A percentile compares a stretch with the other conserved stretches of the same genome.
Evolutionary conservation across 331 rosid genomes (phyloP).

Genomic region (Stylosanthes scabra): DNA sequence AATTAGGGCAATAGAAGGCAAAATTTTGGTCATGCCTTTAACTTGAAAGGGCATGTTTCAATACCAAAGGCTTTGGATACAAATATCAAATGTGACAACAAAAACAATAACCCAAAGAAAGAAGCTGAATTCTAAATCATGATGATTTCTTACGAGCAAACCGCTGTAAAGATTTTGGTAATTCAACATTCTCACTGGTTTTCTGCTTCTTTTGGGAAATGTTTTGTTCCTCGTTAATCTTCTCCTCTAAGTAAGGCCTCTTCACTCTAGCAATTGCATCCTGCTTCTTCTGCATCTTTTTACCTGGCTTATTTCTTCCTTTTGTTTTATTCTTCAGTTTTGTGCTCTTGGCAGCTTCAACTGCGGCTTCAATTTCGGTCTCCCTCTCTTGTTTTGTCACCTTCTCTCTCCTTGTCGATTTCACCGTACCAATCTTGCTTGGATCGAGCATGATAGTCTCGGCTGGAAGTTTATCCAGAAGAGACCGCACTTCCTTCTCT

Average conservation of each 20-base stretch:
- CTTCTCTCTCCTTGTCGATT: constrained; percentile 52
- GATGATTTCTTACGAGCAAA: constrained; percentile 59
- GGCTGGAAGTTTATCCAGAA: constrained; percentile 83
- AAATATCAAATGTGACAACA: constrained; percentile 4
- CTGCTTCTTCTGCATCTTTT: constrained; percentile 62
- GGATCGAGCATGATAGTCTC: constrained; percentile 86
- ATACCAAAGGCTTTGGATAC: constrained; percentile 15
- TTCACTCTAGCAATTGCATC: constrained; percentile 64
- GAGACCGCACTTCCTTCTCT: constrained; percentile 80
- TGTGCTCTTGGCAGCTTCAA: constrained; percentile 65
- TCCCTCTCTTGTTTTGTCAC: constrained; percentile 56
- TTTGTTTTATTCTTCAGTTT: constrained; percentile 81
- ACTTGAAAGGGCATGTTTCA: constrained; percentile 13
- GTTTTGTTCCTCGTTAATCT: constrained; percentile 58
- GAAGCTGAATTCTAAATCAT: no score
- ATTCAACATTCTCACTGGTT: constrained; percentile 50
- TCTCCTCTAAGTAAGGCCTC: constrained; percentile 78
- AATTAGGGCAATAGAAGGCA: background rate
- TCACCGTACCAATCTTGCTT: constrained; percentile 72
- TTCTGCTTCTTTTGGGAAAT: constrained; percentile 68
- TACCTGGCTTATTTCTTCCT: constrained; percentile 85
- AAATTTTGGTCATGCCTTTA: constrained; percentile 36
- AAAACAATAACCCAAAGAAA: no score
- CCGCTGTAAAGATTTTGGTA: constrained; percentile 79
- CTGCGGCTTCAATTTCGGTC: constrained; percentile 71